phyloP scores from a whole-genome alignment of 2,329 filamentous ascomycete genomes.

The Paraconiothyrium sp. region DNA sequence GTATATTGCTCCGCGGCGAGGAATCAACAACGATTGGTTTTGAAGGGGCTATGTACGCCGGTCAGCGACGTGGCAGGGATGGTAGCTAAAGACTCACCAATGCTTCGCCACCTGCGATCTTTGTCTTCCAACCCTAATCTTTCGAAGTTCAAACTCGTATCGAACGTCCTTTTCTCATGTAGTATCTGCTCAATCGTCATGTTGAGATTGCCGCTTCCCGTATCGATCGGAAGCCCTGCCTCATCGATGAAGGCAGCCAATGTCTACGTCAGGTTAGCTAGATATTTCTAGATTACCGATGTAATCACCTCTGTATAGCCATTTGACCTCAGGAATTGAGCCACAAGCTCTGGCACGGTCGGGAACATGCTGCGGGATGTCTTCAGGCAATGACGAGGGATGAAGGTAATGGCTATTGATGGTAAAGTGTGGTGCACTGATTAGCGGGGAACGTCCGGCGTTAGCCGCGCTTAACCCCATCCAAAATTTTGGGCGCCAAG shows the following conservation, averaged over 20 bases:
- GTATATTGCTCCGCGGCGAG: conserved; percentile 62
- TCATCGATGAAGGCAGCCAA: conserved; percentile 67
- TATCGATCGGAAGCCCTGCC: conserved; percentile 62
- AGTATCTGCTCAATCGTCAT: conserved; percentile 69
- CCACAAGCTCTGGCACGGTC: conserved; percentile 54
- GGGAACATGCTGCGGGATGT: conserved; percentile 37
- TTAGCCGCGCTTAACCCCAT: background rate
- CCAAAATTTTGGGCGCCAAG: conserved; percentile 1
- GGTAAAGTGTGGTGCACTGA: background rate
- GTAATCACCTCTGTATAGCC: conserved; percentile 52
- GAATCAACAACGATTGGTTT: conserved; percentile 53
- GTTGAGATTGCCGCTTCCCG: conserved; percentile 54
- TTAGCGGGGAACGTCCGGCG: background rate
- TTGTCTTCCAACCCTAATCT: conserved; percentile 59
- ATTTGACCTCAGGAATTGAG: conserved; percentile 52
- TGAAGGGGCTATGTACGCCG: conserved; percentile 56
- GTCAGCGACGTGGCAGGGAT: conserved; percentile 14
- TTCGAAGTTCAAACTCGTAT: conserved; percentile 65
- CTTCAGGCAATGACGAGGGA: background rate
- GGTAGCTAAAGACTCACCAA: conserved; percentile 49
- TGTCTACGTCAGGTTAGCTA: conserved; percentile 52
- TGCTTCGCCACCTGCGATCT: conserved; percentile 56
- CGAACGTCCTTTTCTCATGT: conserved; percentile 68
- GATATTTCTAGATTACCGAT: conserved; percentile 12
- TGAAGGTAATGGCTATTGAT: background rate